A percentile compares a stretch with the other conserved stretches of the same genome.
Evolutionary conservation across 495 filamentous ascomycete genomes (phyloP).

Genomic region (Lasiosphaeria miniovina): DNA sequence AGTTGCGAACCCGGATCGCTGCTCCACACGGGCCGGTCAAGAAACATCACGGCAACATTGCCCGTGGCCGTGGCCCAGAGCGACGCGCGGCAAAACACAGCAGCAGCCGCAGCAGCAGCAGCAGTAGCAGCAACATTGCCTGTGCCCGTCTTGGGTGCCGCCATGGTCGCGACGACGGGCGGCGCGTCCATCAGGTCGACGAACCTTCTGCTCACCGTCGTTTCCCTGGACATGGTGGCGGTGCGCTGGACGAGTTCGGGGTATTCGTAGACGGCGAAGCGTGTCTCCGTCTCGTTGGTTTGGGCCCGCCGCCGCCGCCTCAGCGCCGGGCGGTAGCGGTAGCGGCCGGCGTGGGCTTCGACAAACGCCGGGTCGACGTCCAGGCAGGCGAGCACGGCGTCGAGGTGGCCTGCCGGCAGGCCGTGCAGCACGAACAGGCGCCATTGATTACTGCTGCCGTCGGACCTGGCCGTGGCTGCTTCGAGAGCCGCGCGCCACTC

Average conservation of each 20-base stretch:
- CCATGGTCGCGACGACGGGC: constrained; percentile 7
- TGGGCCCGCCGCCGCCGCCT: background rate
- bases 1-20: constrained; percentile 9
- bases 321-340: constrained; percentile 24
- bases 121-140: background rate
- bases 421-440: constrained; percentile 30
- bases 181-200: constrained; percentile 16
- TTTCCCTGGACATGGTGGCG: background rate
- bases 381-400: constrained; percentile 14
- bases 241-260: constrained; percentile 27
- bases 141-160: constrained; percentile 11
- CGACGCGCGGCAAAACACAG: constrained; percentile 30
- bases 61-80: constrained; percentile 24
- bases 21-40: constrained; percentile 29
- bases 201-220: background rate
- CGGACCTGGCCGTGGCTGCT: background rate
- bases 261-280: constrained; percentile 33
- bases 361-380: constrained; percentile 31
- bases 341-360: constrained; percentile 29
- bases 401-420: constrained; percentile 21
- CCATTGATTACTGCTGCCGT: background rate
- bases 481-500: background rate
- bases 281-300: background rate
- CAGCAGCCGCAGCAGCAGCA: background rate
- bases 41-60: constrained; percentile 26